These are phyloP conservation scores for Asterophora lycoperdoides DNA, from an alignment of 768 basidiomycete species.

Conservation along the genomic window DNA sequence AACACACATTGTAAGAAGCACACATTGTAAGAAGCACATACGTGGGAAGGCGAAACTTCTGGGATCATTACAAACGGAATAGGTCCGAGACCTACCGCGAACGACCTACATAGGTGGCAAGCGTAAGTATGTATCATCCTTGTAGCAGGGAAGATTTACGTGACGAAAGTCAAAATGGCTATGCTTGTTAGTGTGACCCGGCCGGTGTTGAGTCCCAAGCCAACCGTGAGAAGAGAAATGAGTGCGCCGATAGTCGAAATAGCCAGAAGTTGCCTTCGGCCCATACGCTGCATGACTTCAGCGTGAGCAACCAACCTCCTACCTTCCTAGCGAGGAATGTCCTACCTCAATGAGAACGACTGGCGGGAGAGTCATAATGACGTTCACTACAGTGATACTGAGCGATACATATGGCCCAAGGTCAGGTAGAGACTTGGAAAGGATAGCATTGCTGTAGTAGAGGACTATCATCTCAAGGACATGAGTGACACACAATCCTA, in stretches of 20 bases:
- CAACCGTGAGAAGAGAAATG: conserved; percentile 60
- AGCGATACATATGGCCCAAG: conserved; percentile 79
- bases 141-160: conserved; percentile 35
- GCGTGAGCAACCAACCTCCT: neutral
- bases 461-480: conserved; percentile 47
- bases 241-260: conserved; percentile 65
- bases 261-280: conserved; percentile 65
- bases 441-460: conserved; percentile 88
- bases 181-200: conserved; percentile 61
- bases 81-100: conserved; percentile 87
- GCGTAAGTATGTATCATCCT: neutral
- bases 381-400: conserved; percentile 81
- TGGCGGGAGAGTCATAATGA: conserved; percentile 79
- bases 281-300: conserved; percentile 50
- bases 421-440: conserved; percentile 74
- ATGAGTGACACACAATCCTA: neutral
- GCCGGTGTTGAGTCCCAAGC: conserved; percentile 63
- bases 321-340: neutral
- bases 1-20: too few relatives aligned
- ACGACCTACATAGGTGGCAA: conserved; percentile 56
- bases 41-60: conserved; percentile 80
- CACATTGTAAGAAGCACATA: conserved; percentile 32
- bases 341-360: conserved; percentile 81
- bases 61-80: conserved; percentile 91
- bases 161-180: conserved; percentile 76